phyloP scores from a whole-genome alignment of 306 rosid species.

The Lotus japonicus region DNA sequence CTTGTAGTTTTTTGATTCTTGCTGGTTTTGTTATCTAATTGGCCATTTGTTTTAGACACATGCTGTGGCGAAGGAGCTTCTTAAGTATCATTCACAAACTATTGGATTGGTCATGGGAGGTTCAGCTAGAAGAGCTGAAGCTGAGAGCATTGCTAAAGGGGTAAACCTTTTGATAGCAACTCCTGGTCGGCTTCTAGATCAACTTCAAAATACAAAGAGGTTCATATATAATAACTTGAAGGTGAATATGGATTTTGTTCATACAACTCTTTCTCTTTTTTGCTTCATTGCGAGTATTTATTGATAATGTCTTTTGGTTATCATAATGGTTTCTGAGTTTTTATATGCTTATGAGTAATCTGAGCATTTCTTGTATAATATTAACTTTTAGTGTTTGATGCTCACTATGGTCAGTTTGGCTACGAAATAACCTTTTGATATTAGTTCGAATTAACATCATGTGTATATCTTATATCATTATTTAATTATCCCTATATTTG shows the following conservation, averaged over 20 bases:
- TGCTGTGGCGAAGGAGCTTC: conserved; percentile 84
- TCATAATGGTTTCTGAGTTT: neutral
- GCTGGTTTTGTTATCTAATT: neutral
- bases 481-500: neutral
- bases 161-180: conserved; percentile 84
- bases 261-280: neutral
- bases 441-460: neutral
- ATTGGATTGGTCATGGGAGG: conserved; percentile 87
- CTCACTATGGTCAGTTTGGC: neutral
- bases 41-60: conserved; percentile 51
- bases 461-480: neutral
- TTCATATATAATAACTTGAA: conserved; percentile 66
- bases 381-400: neutral
- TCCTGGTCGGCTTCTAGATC: conserved; percentile 96
- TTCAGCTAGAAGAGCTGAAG: conserved; percentile 75
- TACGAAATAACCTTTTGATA: neutral
- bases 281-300: neutral
- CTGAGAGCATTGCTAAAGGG: conserved; percentile 80
- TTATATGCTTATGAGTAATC: neutral
- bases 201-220: conserved; percentile 82
- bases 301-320: neutral
- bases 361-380: neutral
- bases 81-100: conserved; percentile 87
- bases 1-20: neutral
- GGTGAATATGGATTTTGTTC: conserved; percentile 30